These are phyloP conservation scores for Cenchrus purpureus DNA, from an alignment of 176 grass and related monocot species.

Conservation along the genomic window DNA sequence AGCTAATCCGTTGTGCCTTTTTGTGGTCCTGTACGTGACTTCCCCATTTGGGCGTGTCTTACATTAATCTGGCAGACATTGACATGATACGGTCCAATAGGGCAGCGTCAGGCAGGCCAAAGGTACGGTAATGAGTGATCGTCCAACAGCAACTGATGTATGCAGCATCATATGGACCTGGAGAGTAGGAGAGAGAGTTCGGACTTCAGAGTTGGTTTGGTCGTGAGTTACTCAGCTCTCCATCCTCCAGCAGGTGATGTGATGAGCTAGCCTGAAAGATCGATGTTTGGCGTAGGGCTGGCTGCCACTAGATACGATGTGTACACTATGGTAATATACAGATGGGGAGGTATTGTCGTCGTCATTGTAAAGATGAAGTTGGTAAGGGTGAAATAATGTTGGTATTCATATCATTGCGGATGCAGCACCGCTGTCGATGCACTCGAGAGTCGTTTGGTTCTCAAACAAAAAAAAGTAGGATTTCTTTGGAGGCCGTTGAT, in stretches of 20 bases:
- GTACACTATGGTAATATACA: not conserved
- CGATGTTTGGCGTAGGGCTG: not conserved
- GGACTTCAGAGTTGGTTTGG: conserved; percentile 8
- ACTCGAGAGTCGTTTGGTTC: too few species aligned
- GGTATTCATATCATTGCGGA: too few species aligned
- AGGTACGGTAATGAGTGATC: conserved; percentile 12
- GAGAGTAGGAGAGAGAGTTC: not conserved
- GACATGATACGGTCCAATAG: not conserved
- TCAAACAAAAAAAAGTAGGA: too few species aligned
- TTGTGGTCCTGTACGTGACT: not conserved
- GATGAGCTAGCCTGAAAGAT: not conserved
- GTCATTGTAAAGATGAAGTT: conserved; percentile 29
- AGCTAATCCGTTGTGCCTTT: not conserved
- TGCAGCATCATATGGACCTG: not conserved
- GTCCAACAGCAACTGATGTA: conserved; percentile 25
- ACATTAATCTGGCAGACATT: not conserved
- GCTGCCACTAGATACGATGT: not conserved
- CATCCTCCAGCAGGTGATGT: not conserved
- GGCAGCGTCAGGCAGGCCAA: not conserved
- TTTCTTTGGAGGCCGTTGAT: too few species aligned
- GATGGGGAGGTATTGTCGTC: conserved; percentile 20
- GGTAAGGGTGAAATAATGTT: conserved; percentile 11
- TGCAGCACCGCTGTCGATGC: too few species aligned
- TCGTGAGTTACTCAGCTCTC: not conserved
- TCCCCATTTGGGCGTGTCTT: conserved; percentile 12